Evolutionary conservation across 2,329 filamentous ascomycete genomes (phyloP), one percentile per base, ranked within the genome.

Genomic region (Eurotiales sp.): DNA sequence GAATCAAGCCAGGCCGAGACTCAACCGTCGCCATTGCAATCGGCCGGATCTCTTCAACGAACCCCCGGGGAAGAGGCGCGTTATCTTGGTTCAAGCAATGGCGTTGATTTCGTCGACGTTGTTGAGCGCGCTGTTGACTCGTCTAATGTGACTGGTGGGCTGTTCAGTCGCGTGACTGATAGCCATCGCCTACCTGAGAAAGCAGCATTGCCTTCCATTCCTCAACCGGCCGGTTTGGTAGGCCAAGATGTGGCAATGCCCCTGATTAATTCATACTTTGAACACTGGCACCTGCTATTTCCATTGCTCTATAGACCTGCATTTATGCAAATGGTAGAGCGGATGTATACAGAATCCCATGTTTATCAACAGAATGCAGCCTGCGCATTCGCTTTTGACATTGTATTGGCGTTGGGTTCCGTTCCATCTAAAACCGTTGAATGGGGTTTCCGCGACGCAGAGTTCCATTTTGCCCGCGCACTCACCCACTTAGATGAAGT

Each of bases 331-430:
- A 46, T 46, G 44, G 44, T 46, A 19, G 25, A 46, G 6, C 25
- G 17, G 21, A 46, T 46, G 29, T 46, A 46, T 46, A 15, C 44
- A 11, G 44, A 46, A 15, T 29, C 44, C 4, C 12, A 46, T 37
- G 23, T 46, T 19, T 46, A 46, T 21, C 44, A 39, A 14, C 23
- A 46, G 11, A 39, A 46, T 22, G 17, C 44, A 11, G 15, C 44
- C 17, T 46, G 44, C 25, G 45, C 45, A 11, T 48, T 48, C 15
- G 45, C 45, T 22, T 48, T 46, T 17, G 45, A 48, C 27, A 48
- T 48, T 40, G 32, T 48, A 19, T 30, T 48, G 32, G 45, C 45
- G 19, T 17, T 48, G 32, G 45, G 45, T 2, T 48, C 32, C 8
- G 45, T 48, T 22, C 32, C 32, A 15, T 48, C 45, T 25, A 40